Base-by-base conservation (phyloP, 225 moss, liverwort and hornwort genomes). In the Anthoceros angustus region DNA sequence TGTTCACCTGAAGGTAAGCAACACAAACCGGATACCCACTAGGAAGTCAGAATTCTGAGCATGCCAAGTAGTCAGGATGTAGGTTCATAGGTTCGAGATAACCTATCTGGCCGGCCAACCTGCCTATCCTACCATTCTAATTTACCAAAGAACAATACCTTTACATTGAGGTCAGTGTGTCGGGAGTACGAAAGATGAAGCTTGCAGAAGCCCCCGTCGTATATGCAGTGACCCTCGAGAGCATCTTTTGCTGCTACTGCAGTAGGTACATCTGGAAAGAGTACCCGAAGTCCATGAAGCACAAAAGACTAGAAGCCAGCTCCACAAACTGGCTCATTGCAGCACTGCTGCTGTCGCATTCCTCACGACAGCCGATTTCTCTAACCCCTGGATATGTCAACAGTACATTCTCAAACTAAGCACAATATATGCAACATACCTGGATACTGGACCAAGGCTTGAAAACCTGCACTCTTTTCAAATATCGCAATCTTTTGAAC, bases 151-250 rank as follows among this genome's bases (percentile, higher is more conserved):
- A 83, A 80, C 79, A 89, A 79, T 98, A 92, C 92, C 98, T 98
- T 89, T 98, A 98, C 92, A 98, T 98, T 98, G 89, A 98, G 89
- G 74, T 98, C 98, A 87, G 92, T 98, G 75, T 98, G 98, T 72
- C 98, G 98, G 77, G 98, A 98, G 77, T 98, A 98, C 10, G 98
- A 98, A 5, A 98, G 80, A 72, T 98, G 98, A 70, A 98, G 98
- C 83, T 98, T 98, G 98, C 98, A 98, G 79, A 75, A 98, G 75
- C 98, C 98, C 43, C 98, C 98, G 63, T 98, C 92, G 67, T 98
- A 98, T 68, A 98, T 98, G 79, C 98, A 98, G 75, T 98, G 98
- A 63, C 92, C 98, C 76, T 98, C 98, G 26, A 98, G 80, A 8
- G 98, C 98, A 62, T 98, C 98, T 80, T 98, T 98, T 15, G 98